Conservation (phyloP, 495 filamentous ascomycete genomes). For the Aspergillus ellipticus region DNA sequence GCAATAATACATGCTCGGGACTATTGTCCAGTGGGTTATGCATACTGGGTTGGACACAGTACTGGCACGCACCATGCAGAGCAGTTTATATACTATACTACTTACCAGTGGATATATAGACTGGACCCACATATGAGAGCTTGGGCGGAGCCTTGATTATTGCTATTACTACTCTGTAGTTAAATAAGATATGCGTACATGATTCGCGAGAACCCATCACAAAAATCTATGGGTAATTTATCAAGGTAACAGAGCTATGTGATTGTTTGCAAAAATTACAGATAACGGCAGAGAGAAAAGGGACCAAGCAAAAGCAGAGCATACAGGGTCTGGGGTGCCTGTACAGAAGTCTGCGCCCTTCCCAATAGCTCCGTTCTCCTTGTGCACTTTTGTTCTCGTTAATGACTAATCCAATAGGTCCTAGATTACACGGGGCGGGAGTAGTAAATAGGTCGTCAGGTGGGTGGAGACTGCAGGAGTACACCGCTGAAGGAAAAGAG, state of each 20-base stretch:
- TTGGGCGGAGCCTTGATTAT: too few species aligned
- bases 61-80: too few species aligned
- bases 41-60: too few species aligned
- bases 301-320: background rate
- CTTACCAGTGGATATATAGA: too few species aligned
- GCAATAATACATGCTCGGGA: too few species aligned
- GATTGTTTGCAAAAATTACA: background rate
- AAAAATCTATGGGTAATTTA: too few species aligned
- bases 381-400: background rate
- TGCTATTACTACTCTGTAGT: too few species aligned
- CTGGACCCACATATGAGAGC: too few species aligned
- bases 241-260: background rate
- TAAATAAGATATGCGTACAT: too few species aligned
- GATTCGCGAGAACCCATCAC: too few species aligned
- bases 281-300: background rate
- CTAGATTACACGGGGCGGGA: slow-evolving; percentile 9
- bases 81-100: too few species aligned
- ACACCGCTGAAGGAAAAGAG: slow-evolving; percentile 3
- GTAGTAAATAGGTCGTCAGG: background rate
- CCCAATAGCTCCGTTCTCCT: background rate
- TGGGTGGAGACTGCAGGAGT: background rate
- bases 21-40: too few species aligned
- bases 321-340: background rate
- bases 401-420: background rate
- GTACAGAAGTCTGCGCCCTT: background rate